Evolutionary conservation across 352 stramenopile genomes (phyloP).

Genomic region (Hyphochytrium catenoides): DNA sequence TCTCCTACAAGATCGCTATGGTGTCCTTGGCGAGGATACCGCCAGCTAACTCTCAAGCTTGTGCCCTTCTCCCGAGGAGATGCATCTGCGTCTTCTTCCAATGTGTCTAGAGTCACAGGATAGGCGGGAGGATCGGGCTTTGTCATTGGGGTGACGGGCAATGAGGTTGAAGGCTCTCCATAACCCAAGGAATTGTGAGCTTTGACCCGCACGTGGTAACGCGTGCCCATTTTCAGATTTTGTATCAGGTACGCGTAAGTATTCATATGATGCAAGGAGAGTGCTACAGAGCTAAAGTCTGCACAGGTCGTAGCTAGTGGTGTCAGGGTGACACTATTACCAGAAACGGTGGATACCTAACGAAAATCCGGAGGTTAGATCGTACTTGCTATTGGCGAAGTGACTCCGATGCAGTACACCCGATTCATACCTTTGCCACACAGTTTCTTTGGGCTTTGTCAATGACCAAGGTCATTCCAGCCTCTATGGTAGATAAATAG

Average conservation of each 20-base stretch:
- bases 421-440: too few relatives aligned
- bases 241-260: slow-evolving; percentile 44
- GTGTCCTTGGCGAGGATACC: slow-evolving; percentile 20
- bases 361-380: too few relatives aligned
- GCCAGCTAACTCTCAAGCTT: slow-evolving; percentile 58
- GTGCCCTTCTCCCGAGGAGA: background rate
- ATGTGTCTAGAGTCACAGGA: slow-evolving; percentile 19
- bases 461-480: too few relatives aligned
- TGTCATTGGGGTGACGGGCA: slow-evolving; percentile 51
- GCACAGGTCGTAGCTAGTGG: too few relatives aligned
- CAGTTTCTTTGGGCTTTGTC: too few relatives aligned
- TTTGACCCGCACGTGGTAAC: slow-evolving; percentile 64
- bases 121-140: slow-evolving; percentile 62
- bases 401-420: too few relatives aligned
- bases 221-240: slow-evolving; percentile 51
- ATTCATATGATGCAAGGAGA: slow-evolving; percentile 24
- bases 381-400: too few relatives aligned
- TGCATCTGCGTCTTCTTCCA: slow-evolving; percentile 18
- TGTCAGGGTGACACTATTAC: too few relatives aligned
- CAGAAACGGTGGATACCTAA: too few relatives aligned
- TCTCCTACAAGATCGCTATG: slow-evolving; percentile 38
- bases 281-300: slow-evolving; percentile 16
- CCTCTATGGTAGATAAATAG: too few relatives aligned
- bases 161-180: slow-evolving; percentile 26
- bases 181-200: slow-evolving; percentile 77